Evolutionary conservation across 495 filamentous ascomycete genomes (phyloP).

Genomic region (Trichoderma virens): DNA sequence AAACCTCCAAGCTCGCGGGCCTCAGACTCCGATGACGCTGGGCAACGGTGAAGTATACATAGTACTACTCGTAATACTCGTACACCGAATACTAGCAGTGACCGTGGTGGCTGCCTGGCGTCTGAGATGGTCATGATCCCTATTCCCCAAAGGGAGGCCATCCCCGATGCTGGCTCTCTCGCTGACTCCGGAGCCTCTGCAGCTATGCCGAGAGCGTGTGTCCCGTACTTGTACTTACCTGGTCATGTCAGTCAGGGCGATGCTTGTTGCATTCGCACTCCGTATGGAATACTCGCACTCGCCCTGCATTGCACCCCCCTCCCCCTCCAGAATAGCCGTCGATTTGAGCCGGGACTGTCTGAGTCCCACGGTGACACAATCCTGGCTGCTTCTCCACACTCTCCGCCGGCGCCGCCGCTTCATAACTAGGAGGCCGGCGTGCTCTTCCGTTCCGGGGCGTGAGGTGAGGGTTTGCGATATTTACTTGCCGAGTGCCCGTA

Average conservation of each 20-base stretch:
- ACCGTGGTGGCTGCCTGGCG: neutral
- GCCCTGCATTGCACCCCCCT: neutral
- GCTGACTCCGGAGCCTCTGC: neutral
- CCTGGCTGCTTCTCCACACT: neutral
- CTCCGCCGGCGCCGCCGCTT: slow-evolving; percentile 1
- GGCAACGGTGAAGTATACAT: neutral
- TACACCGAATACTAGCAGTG: neutral
- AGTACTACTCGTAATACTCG: too few relatives aligned
- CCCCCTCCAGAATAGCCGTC: slow-evolving; percentile 3
- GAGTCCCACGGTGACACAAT: neutral
- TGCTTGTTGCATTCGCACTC: too few relatives aligned
- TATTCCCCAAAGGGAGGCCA: neutral
- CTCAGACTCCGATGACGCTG: too few relatives aligned
- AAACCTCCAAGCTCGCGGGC: too few relatives aligned
- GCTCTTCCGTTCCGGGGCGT: neutral
- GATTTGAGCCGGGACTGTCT: neutral
- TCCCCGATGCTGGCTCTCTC: neutral
- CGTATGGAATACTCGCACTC: too few relatives aligned
- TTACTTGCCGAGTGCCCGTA: neutral
- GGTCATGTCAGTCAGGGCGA: too few relatives aligned
- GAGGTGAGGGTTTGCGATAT: too few relatives aligned
- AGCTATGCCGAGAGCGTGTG: neutral
- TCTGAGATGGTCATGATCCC: neutral
- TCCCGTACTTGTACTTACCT: too few relatives aligned
- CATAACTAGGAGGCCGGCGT: neutral